phyloP scores from a whole-genome alignment of 441 rosid species.

The Erodium texanum region DNA sequence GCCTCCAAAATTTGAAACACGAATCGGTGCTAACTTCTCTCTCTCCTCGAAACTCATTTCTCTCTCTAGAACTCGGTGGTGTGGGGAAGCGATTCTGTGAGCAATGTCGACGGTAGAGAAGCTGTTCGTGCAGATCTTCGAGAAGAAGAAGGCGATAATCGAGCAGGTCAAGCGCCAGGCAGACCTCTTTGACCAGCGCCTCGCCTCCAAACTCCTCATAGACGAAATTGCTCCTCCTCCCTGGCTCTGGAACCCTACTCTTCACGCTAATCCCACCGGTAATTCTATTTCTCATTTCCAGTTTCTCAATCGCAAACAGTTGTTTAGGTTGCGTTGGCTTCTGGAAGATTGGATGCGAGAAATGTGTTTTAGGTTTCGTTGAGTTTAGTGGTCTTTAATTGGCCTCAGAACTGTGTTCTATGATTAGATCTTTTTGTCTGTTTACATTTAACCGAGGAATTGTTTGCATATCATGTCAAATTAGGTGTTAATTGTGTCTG shows the following conservation, averaged over 20 bases:
- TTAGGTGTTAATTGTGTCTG: neutral
- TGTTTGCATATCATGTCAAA: neutral
- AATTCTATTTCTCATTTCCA: neutral
- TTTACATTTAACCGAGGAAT: neutral
- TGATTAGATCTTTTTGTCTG: neutral
- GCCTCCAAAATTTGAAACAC: neutral
- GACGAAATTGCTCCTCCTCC: conserved; percentile 63
- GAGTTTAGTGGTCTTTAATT: no score
- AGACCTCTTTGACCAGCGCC: conserved; percentile 53
- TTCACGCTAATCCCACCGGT: conserved; percentile 30
- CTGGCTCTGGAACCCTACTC: conserved; percentile 45
- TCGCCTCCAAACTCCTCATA: conserved; percentile 62
- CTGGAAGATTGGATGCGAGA: neutral
- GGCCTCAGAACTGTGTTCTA: neutral
- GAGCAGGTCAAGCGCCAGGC: conserved; percentile 55
- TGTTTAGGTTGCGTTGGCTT: neutral
- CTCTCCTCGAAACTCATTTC: neutral
- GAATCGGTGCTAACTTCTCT: neutral
- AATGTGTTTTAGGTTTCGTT: neutral
- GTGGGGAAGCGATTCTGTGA: conserved; percentile 9
- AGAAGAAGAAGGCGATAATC: conserved; percentile 53
- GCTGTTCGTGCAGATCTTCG: conserved; percentile 61
- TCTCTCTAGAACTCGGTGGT: conserved; percentile 4
- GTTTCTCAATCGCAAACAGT: neutral
- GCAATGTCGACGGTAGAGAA: conserved; percentile 46